Conservation (phyloP, 2,329 filamentous ascomycete genomes). For the Zarea fungicola region DNA sequence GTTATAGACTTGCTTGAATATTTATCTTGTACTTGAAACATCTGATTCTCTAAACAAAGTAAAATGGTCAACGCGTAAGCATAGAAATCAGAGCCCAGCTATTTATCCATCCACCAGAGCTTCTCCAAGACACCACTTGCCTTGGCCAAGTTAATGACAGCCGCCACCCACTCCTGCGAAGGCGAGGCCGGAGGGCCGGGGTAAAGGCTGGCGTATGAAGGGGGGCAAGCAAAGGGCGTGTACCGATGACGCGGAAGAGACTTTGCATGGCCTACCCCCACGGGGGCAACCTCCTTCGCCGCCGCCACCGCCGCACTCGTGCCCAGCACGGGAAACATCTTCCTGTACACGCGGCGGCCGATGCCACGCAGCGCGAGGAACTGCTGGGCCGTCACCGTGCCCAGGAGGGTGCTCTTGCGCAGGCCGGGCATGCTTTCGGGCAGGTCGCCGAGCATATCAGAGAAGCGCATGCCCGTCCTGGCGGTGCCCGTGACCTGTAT, state of each 20-base stretch:
- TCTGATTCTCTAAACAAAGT: no score
- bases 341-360: slow-evolving; percentile 9
- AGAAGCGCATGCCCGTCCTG: neutral
- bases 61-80: no score
- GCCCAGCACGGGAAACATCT: neutral
- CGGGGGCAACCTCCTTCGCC: neutral
- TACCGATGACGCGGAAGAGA: no score
- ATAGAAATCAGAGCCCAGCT: no score
- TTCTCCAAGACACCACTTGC: neutral
- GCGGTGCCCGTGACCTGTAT: slow-evolving; percentile 6
- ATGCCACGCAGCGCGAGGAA: slow-evolving; percentile 16
- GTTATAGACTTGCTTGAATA: no score
- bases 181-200: neutral
- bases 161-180: slow-evolving; percentile 4
- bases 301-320: neutral
- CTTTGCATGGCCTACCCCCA: neutral
- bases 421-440: slow-evolving; percentile 3
- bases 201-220: neutral
- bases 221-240: neutral
- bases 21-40: no score
- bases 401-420: slow-evolving; percentile 15
- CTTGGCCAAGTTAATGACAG: neutral
- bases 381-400: slow-evolving; percentile 18
- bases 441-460: neutral
- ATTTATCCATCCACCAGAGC: no score